Base-by-base conservation (phyloP, 2,329 filamentous ascomycete genomes). In the Colletotrichum musae region DNA sequence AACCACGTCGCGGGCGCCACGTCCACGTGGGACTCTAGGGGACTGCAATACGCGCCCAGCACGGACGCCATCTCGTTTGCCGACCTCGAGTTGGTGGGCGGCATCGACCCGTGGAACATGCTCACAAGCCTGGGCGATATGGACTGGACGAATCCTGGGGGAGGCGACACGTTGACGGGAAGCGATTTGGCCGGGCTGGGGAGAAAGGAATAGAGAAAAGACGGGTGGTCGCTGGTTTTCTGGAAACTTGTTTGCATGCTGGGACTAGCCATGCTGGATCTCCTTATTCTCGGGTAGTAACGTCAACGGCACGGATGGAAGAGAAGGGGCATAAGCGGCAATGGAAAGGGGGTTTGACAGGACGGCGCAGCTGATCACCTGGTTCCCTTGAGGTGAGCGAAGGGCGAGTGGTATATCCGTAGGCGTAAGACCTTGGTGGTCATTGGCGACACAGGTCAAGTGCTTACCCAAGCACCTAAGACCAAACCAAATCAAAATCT, bases 41-140 rank as follows among this genome's bases (percentile, higher is more conserved):
- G 67, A 0, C 41, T 70, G 43, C 67, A 70, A 16, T 70, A 70
- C 45, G 67, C 67, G 13, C 67, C 67, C 1, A 67, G 67, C 67
- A 47, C 63, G 16, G 67, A 70, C 13, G 62, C 63, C 16, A 28
- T 39, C 13, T 70, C 67, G 2, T 67, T 67, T n/a, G 28, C 57
- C 18, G 58, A 70, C 26, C 45, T 61, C 41, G 50, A 60, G 13
- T n/a, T 48, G 21, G 69, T 67, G 5, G 57, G 53, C 18, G 69
- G 51, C 7, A 58, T 71, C 6, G 60, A 71, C 18, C 69, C 69
- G 51, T 71, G 69, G 65, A 58, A 53, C 7, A 53, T 64, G 60
- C n/a, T 71, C 47, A 67, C 56, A 9, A 61, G 45, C 13, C 52
- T 59, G 59, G 50, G 63, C 12, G 65, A 71, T 7, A 47, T 69